These are phyloP conservation scores for Suillus sp. DNA, from an alignment of 768 basidiomycete species.

Conservation along the genomic window DNA sequence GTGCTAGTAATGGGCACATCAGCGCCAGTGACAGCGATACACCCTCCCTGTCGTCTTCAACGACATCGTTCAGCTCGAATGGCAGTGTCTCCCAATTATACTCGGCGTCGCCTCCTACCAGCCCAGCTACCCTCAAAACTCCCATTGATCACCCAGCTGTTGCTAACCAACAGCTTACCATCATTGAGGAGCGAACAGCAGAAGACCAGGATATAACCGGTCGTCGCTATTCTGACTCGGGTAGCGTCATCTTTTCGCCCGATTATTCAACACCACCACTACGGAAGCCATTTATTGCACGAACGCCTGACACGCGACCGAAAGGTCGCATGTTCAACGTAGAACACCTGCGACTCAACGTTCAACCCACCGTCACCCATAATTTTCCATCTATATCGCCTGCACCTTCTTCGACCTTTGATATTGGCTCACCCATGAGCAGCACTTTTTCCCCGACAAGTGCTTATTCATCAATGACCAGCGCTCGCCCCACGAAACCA, in stretches of 20 bases:
- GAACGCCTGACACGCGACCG: slow-evolving; percentile 9
- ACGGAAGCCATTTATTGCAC: neutral
- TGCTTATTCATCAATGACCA: neutral
- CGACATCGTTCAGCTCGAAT: slow-evolving; percentile 39
- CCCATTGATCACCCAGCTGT: slow-evolving; percentile 32
- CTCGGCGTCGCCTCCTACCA: slow-evolving; percentile 35
- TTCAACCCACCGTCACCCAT: slow-evolving; percentile 21
- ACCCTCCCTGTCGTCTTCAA: slow-evolving; percentile 50
- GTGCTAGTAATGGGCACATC: slow-evolving; percentile 29
- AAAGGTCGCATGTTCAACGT: slow-evolving; percentile 29
- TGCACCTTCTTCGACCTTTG: slow-evolving; percentile 20
- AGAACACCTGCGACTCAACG: slow-evolving; percentile 34
- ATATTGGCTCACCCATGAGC: slow-evolving; percentile 10
- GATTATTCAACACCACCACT: slow-evolving; percentile 4
- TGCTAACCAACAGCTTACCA: slow-evolving; percentile 31
- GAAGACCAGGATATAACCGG: slow-evolving; percentile 21
- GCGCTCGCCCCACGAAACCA: slow-evolving; percentile 19
- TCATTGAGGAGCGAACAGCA: slow-evolving; percentile 40
- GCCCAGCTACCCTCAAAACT: slow-evolving; percentile 34
- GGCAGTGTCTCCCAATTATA: slow-evolving; percentile 31
- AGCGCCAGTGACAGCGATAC: slow-evolving; percentile 44
- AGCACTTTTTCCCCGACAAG: slow-evolving; percentile 9
- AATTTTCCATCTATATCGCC: slow-evolving; percentile 20
- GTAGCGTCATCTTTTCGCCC: slow-evolving; percentile 27
- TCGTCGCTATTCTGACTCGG: slow-evolving; percentile 23